Evolutionary conservation across 164 flowering plant genomes (phyloP), one percentile per base, ranked within the genome.

Genomic region (Macadamia tetraphylla): DNA sequence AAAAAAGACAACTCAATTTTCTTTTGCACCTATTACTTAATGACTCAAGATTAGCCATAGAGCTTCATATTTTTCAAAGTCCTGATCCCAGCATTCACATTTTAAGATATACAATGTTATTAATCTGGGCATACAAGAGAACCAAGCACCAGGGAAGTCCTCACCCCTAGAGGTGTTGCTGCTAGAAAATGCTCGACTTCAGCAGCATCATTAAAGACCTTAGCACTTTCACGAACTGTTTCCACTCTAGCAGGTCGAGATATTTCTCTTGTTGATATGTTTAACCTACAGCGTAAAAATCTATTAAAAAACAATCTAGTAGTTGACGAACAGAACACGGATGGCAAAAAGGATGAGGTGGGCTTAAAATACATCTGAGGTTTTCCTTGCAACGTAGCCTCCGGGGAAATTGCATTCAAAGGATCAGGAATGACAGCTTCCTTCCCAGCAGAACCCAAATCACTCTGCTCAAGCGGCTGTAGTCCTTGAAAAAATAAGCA

Each of bases 401-500:
- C 81, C 2, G 58, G 23, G 59, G 76, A 57, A 40, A 68, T 59
- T 59, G 51, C 1, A 68, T 71, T 66, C 29, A 77, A 71, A 48
- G 63, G 63, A 68, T 75, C 76, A 69, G 30, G 63, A 13, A 51
- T 31, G 62, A 69, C 57, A 70, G 61, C 59, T 63, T 73, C 77
- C 56, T 31, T 68, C 58, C 44, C 76, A 71, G 31, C 42, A 58
- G 68, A 66, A 56, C 29, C 72, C 29, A 64, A 40, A 60, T 71
- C 65, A 49, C 29, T 65, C 62, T 65, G 74, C 71, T 71, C 73
- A 8, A 46, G 65, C 40, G 72, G 82, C 89, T 84, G 87, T 62
- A 80, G 67, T 84, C 82, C 96, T 87, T 87, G 62, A 78, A 77
- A 53, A 74, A 68, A 58, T 23, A 79, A 73, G 69, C 44, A 75